Conservation (phyloP, 2,329 filamentous ascomycete genomes). For the Rhinocladiella mackenziei region DNA sequence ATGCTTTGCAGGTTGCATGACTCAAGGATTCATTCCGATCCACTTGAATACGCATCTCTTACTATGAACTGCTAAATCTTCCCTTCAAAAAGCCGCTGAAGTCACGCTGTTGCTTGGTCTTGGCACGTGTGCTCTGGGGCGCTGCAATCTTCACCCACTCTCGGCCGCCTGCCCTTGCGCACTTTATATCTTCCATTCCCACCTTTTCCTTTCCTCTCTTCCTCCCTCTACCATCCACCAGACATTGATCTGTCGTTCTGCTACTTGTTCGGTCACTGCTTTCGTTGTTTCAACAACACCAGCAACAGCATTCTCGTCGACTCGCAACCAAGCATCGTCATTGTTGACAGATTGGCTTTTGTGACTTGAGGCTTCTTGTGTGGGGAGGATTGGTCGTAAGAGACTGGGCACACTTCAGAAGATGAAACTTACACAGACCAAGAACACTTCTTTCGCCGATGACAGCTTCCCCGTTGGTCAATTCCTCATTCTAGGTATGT, state of each 20-base stretch:
- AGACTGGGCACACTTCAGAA: conserved; percentile 46
- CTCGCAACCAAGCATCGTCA: not conserved
- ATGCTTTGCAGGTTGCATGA: too few relatives aligned
- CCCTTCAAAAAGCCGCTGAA: too few relatives aligned
- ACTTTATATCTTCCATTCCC: not conserved
- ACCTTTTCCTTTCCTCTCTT: not conserved
- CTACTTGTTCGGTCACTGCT: not conserved
- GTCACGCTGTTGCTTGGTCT: not conserved
- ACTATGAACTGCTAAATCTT: not conserved
- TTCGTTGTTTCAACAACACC: not conserved
- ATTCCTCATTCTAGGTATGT: conserved; percentile 76
- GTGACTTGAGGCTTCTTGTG: conserved; percentile 1
- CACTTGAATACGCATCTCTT: not conserved
- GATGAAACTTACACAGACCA: conserved; percentile 59
- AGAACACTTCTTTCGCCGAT: conserved; percentile 51
- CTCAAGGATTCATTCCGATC: too few relatives aligned
- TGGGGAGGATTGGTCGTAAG: conserved; percentile 44
- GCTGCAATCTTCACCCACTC: not conserved
- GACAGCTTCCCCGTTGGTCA: conserved; percentile 77
- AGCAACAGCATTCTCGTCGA: too few relatives aligned
- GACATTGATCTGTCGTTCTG: not conserved
- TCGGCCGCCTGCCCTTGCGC: not conserved
- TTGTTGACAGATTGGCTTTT: not conserved
- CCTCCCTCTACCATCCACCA: too few relatives aligned
- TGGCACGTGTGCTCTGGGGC: not conserved